Evolutionary conservation across 1,284 basidiomycete species (phyloP).

Genomic region (Tilletia indica): DNA sequence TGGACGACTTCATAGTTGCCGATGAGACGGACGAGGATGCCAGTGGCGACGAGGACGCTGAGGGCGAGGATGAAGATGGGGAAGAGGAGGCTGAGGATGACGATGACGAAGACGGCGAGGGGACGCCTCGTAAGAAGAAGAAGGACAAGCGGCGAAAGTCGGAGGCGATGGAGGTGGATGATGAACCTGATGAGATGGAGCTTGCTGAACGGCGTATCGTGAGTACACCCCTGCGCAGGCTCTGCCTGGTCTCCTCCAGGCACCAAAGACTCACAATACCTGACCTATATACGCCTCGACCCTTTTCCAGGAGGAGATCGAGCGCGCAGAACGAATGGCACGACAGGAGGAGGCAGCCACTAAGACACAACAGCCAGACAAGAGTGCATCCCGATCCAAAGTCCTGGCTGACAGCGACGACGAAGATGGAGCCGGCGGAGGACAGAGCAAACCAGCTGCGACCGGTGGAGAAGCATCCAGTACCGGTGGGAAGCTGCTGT

Average conservation of each 20-base stretch:
- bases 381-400: neutral
- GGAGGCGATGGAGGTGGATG: conserved; percentile 48
- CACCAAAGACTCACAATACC: too few species aligned
- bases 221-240: neutral
- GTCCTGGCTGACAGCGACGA: conserved; percentile 9
- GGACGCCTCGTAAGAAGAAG: conserved; percentile 15
- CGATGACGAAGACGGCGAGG: conserved; percentile 22
- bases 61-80: conserved; percentile 53
- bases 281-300: too few species aligned
- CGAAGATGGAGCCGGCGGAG: neutral
- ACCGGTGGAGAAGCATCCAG: neutral
- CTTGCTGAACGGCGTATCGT: conserved; percentile 37
- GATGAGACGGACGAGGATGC: conserved; percentile 27
- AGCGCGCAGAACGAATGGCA: conserved; percentile 1
- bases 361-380: neutral
- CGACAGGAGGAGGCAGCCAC: neutral
- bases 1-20: conserved; percentile 27
- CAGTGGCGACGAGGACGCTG: conserved; percentile 38
- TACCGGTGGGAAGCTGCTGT: neutral
- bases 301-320: conserved; percentile 6
- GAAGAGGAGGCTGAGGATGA: conserved; percentile 39
- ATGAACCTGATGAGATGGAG: conserved; percentile 48
- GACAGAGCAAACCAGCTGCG: neutral
- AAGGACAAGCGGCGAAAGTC: conserved; percentile 28
- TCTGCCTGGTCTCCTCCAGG: neutral